phyloP scores from a whole-genome alignment of 306 rosid species.

The Acacia melanoxylon region DNA sequence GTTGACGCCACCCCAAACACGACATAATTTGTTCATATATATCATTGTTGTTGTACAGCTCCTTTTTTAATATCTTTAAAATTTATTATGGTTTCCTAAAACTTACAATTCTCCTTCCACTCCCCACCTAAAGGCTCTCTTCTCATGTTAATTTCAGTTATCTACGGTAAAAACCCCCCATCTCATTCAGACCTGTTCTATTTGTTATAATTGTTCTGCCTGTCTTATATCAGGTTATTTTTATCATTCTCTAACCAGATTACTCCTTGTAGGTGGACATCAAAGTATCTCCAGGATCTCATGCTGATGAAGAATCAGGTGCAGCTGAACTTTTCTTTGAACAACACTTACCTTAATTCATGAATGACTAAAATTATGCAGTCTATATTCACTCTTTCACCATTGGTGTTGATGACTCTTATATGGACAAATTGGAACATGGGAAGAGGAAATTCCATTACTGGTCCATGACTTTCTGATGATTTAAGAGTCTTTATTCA shows the following conservation, averaged over 20 bases:
- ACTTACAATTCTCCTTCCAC: too few species aligned
- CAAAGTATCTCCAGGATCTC: constrained; percentile 95
- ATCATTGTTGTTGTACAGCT: too few species aligned
- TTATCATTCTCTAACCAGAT: constrained; percentile 29
- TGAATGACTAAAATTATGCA: background rate
- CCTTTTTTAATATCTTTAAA: too few species aligned
- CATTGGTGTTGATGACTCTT: background rate
- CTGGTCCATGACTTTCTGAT: background rate
- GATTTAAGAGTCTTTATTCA: background rate
- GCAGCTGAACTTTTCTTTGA: constrained; percentile 16
- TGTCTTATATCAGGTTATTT: constrained; percentile 6
- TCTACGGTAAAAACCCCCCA: background rate
- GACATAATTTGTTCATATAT: background rate
- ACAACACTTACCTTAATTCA: background rate
- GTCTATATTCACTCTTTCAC: background rate
- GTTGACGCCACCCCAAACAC: background rate
- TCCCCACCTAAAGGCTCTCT: too few species aligned
- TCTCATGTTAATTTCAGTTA: background rate
- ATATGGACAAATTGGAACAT: background rate
- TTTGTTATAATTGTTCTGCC: background rate
- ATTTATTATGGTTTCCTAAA: too few species aligned
- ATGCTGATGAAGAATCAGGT: constrained; percentile 94
- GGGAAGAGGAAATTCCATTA: background rate
- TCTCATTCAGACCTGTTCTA: constrained; percentile 6
- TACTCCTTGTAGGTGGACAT: constrained; percentile 78